phyloP scores from a whole-genome alignment of 2,329 filamentous ascomycete species.

The Ceratocystis destructans region DNA sequence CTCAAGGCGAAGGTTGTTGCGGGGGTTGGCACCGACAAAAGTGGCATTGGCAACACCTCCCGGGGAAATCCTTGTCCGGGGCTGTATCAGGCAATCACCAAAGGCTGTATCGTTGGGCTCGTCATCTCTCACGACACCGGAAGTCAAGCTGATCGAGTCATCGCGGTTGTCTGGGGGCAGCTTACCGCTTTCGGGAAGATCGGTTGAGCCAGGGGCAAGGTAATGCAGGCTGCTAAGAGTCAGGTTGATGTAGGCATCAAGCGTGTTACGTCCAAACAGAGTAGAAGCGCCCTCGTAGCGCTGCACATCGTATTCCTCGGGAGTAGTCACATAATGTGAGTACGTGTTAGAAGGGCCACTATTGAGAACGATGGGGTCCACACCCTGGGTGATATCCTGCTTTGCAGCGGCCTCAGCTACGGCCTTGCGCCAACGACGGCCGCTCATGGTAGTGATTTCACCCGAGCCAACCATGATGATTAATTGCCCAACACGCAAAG shows the following conservation, averaged over 20 bases:
- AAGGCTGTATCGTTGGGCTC: constrained; percentile 52
- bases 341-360: constrained; percentile 84
- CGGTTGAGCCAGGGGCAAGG: constrained; percentile 37
- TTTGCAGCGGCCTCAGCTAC: constrained; percentile 39
- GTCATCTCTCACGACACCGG: constrained; percentile 60
- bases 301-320: constrained; percentile 41
- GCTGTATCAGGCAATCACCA: constrained; percentile 49
- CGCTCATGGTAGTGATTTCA: constrained; percentile 85
- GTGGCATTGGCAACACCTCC: constrained; percentile 50
- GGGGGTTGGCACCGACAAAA: constrained; percentile 77
- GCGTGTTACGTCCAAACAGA: constrained; percentile 67
- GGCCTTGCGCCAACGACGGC: constrained; percentile 68
- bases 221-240: constrained; percentile 57
- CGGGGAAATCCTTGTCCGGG: constrained; percentile 28
- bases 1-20: constrained; percentile 70
- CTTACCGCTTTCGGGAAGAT: constrained; percentile 34
- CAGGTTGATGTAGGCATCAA: constrained; percentile 77
- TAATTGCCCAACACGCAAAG: constrained; percentile 69
- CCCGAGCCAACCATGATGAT: constrained; percentile 75
- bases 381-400: constrained; percentile 28
- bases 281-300: constrained; percentile 87
- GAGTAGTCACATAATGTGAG: constrained; percentile 33
- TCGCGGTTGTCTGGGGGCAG: constrained; percentile 67
- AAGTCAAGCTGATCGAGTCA: constrained; percentile 62
- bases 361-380: constrained; percentile 57